Conservation (phyloP, 179 eudicot species). For the Amaranthus tricolor region DNA sequence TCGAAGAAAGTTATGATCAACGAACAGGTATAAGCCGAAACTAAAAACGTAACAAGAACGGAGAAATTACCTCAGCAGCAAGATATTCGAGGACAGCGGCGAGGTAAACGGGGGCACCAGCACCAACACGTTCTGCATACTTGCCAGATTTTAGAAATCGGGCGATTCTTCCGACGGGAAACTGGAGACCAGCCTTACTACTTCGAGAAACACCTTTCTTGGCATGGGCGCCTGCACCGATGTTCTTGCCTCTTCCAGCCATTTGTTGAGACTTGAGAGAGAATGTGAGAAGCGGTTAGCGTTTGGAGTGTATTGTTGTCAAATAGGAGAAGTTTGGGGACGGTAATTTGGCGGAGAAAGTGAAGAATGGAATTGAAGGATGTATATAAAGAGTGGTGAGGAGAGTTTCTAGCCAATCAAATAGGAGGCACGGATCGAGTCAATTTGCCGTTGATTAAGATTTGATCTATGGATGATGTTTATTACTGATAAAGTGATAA, state of each 20-base stretch:
- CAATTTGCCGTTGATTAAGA: constrained; percentile 8
- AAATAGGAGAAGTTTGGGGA: not conserved
- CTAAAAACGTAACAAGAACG: not conserved
- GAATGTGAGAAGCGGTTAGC: not conserved
- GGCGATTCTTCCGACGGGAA: constrained; percentile 45
- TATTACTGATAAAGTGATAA: too few relatives aligned
- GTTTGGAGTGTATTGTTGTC: not conserved
- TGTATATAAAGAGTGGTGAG: not conserved
- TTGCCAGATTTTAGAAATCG: constrained; percentile 43
- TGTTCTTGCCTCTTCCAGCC: constrained; percentile 45
- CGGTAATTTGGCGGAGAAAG: not conserved
- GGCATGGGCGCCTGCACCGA: constrained; percentile 36
- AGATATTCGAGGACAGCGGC: constrained; percentile 45
- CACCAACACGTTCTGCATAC: constrained; percentile 46
- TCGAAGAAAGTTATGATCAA: too few relatives aligned
- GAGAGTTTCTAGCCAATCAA: constrained; percentile 33
- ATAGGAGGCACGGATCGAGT: constrained; percentile 21
- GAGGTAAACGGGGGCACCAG: constrained; percentile 44
- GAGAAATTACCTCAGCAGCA: constrained; percentile 37
- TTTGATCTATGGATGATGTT: constrained; percentile 18
- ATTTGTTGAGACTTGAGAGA: constrained; percentile 9
- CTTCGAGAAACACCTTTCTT: constrained; percentile 43
- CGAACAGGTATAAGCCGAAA: too few relatives aligned
- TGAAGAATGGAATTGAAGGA: not conserved
- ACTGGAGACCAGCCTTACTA: constrained; percentile 49